These are phyloP conservation scores for Cytidiella melzeri DNA, from an alignment of 768 basidiomycete species.

Conservation along the genomic window DNA sequence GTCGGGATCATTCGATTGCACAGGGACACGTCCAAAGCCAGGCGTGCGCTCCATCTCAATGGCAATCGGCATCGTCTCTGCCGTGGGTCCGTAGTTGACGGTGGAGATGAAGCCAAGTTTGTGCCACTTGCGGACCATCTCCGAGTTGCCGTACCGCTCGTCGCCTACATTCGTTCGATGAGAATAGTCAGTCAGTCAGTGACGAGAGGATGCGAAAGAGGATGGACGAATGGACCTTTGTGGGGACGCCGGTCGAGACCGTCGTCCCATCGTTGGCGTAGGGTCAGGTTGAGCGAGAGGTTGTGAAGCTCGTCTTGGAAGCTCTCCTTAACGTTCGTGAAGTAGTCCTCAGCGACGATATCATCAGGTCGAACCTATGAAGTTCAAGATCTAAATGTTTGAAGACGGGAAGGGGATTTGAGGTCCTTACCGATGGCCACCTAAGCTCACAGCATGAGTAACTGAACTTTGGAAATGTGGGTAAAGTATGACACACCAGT, in stretches of 20 bases:
- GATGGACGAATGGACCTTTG: conserved; percentile 8
- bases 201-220: no score
- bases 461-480: neutral
- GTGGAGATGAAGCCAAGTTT: conserved; percentile 16
- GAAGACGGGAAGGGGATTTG: no score
- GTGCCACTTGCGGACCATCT: conserved; percentile 17
- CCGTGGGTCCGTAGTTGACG: neutral
- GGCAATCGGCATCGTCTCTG: neutral
- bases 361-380: conserved; percentile 28
- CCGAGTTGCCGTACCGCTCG: conserved; percentile 18
- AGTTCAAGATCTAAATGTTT: no score
- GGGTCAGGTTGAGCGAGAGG: neutral
- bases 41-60: conserved; percentile 4
- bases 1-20: no score
- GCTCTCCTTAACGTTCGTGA: neutral
- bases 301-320: neutral
- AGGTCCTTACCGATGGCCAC: conserved; percentile 28
- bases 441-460: conserved; percentile 9
- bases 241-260: conserved; percentile 4
- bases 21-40: no score
- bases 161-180: no score
- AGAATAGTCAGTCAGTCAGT: no score
- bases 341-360: conserved; percentile 9
- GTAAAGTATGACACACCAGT: conserved; percentile 20
- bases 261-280: conserved; percentile 1